Conservation (phyloP, 257 asterid genomes). For the Fraxinus anomala region DNA sequence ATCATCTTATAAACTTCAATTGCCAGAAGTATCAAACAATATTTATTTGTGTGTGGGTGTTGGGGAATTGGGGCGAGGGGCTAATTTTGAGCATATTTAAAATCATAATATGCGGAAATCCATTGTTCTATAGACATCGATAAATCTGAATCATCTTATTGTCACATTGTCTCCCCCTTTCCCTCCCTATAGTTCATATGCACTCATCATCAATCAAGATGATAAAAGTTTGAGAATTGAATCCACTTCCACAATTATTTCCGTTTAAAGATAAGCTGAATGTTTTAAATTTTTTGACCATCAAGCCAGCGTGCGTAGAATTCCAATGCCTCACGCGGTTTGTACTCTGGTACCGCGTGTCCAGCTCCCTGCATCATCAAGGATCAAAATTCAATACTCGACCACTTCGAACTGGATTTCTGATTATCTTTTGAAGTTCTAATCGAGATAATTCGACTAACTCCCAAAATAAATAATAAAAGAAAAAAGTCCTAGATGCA, state of each 20-base stretch:
- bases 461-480: background rate
- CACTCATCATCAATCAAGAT: background rate
- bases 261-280: background rate
- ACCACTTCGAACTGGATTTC: background rate
- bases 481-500: constrained; percentile 11
- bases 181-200: background rate
- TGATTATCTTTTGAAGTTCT: background rate
- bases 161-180: background rate
- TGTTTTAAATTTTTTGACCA: constrained; percentile 50
- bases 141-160: background rate
- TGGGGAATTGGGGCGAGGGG: too few relatives aligned
- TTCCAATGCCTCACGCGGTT: constrained; percentile 76
- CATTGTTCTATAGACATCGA: too few relatives aligned
- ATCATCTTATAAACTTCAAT: constrained; percentile 1
- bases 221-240: too few relatives aligned
- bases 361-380: constrained; percentile 72
- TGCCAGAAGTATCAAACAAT: background rate
- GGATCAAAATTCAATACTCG: background rate
- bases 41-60: too few relatives aligned
- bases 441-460: background rate
- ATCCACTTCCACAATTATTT: background rate
- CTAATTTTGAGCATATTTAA: too few relatives aligned
- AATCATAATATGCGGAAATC: too few relatives aligned
- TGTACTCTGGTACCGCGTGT: constrained; percentile 93
- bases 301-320: constrained; percentile 75